Evolutionary conservation across 495 filamentous ascomycete species (phyloP).

Genomic region (Cercophora newfieldiana): DNA sequence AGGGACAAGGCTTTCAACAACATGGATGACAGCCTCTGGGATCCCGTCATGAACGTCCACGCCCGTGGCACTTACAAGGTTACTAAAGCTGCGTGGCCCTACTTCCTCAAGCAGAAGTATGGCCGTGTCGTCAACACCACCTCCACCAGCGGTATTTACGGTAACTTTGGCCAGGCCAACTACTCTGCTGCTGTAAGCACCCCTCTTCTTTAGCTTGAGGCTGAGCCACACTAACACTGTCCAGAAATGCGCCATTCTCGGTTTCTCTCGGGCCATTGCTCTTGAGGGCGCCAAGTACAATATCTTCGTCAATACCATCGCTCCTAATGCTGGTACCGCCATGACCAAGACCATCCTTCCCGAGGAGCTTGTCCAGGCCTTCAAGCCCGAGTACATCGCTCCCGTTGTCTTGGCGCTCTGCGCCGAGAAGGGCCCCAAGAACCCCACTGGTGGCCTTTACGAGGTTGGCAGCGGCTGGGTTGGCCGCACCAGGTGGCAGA

Average conservation of each 20-base stretch:
- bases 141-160: conserved; percentile 95
- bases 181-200: conserved; percentile 84
- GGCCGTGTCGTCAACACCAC: conserved; percentile 96
- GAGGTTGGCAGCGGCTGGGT: conserved; percentile 97
- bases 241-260: conserved; percentile 89
- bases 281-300: conserved; percentile 96
- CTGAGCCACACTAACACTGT: conserved; percentile 23
- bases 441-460: conserved; percentile 86
- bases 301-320: conserved; percentile 97
- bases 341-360: conserved; percentile 96
- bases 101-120: conserved; percentile 98
- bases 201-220: background rate
- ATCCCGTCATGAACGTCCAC: conserved; percentile 89
- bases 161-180: conserved; percentile 98
- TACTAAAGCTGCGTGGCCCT: conserved; percentile 97
- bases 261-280: conserved; percentile 89
- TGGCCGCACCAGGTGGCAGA: conserved; percentile 91
- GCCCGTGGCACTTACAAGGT: conserved; percentile 94
- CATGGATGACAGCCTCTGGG: conserved; percentile 95
- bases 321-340: conserved; percentile 93
- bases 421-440: conserved; percentile 83
- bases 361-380: conserved; percentile 96
- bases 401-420: conserved; percentile 85
- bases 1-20: conserved; percentile 97
- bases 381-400: conserved; percentile 99